Conservation (phyloP, 495 filamentous ascomycete species). For the Xylaria acuta region DNA sequence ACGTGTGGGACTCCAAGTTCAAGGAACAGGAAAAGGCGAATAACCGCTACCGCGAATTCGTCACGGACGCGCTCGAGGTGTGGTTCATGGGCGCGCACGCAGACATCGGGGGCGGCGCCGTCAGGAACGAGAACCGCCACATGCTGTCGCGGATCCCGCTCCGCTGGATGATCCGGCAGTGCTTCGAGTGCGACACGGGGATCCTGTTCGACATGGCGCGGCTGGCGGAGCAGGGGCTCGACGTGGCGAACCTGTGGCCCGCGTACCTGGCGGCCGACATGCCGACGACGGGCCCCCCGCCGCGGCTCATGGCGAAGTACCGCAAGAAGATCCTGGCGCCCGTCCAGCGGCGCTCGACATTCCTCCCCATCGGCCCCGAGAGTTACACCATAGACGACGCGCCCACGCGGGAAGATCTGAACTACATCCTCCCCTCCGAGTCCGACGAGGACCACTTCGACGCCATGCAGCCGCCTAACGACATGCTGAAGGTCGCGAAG, state of each 20-base stretch:
- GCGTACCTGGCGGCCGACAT: conserved; percentile 29
- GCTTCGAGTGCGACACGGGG: conserved; percentile 49
- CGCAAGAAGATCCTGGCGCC: conserved; percentile 6
- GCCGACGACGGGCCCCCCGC: conserved; percentile 35
- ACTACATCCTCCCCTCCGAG: conserved; percentile 39
- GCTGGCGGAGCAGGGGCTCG: conserved; percentile 43
- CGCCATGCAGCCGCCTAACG: conserved; percentile 38
- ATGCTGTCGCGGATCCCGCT: conserved; percentile 54
- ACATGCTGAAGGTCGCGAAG: conserved; percentile 37
- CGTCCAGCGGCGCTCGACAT: not conserved
- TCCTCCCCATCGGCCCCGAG: conserved; percentile 17
- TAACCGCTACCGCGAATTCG: conserved; percentile 19
- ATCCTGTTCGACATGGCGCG: conserved; percentile 42
- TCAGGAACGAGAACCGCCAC: conserved; percentile 45
- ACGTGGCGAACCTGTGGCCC: conserved; percentile 42
- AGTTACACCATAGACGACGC: conserved; percentile 16
- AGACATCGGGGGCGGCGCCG: conserved; percentile 46
- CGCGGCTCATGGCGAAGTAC: conserved; percentile 28
- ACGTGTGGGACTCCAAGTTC: conserved; percentile 28
- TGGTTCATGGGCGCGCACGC: conserved; percentile 48
- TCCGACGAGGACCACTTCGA: conserved; percentile 48
- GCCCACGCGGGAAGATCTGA: conserved; percentile 10
- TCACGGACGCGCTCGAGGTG: conserved; percentile 44
- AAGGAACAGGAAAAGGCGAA: conserved; percentile 31
- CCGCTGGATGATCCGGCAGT: conserved; percentile 51